These are phyloP conservation scores for Talaromyces sp. DNA, from an alignment of 2,329 filamentous ascomycete genomes.

Conservation along the genomic window DNA sequence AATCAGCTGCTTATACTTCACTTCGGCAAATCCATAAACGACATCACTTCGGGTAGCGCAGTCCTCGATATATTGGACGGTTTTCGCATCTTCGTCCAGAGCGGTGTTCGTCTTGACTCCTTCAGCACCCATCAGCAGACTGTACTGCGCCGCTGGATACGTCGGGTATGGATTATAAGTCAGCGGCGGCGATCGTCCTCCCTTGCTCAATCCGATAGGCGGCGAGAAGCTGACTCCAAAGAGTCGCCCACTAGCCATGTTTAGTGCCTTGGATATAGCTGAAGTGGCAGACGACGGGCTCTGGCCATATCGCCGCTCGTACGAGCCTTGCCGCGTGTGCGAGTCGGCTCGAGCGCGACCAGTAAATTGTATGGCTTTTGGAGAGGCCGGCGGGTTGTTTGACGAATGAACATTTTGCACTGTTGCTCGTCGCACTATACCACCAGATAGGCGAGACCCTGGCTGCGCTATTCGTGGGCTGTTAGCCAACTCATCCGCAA, in stretches of 20 bases:
- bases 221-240: constrained; percentile 51
- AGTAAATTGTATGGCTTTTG: constrained; percentile 70
- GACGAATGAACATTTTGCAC: constrained; percentile 70
- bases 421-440: constrained; percentile 71
- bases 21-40: constrained; percentile 94
- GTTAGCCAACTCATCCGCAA: constrained; percentile 89
- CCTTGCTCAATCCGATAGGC: constrained; percentile 43
- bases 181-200: constrained; percentile 45
- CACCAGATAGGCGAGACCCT: constrained; percentile 55
- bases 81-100: constrained; percentile 73
- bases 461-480: constrained; percentile 59
- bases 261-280: constrained; percentile 89
- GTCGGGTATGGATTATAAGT: constrained; percentile 69
- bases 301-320: constrained; percentile 72
- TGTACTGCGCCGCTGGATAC: constrained; percentile 71
- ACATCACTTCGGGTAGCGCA: constrained; percentile 90
- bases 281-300: constrained; percentile 76
- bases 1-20: constrained; percentile 97
- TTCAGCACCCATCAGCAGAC: constrained; percentile 61
- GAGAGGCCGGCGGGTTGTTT: constrained; percentile 57
- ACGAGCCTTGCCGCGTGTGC: constrained; percentile 73
- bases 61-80: constrained; percentile 82
- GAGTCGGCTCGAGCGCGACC: constrained; percentile 60
- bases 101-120: constrained; percentile 56
- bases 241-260: constrained; percentile 72